Evolutionary conservation across 495 filamentous ascomycete genomes (phyloP), one percentile per base, ranked within the genome.

Genomic region (Baudoinia panamericana): DNA sequence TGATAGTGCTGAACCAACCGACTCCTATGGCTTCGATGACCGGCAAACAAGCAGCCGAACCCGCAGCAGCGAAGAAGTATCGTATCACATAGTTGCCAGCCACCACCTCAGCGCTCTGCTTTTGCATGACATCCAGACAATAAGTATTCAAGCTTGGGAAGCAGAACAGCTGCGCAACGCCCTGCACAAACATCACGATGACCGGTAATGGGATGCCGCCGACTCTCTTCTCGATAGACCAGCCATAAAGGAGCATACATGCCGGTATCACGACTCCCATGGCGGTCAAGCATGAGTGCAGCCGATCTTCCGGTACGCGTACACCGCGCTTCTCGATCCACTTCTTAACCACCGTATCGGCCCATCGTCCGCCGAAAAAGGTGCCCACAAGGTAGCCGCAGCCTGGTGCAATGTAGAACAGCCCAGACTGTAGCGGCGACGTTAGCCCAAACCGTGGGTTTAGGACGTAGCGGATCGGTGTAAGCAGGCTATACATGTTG

Each of bases 331-430:
- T 51, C 15, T 21, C 51, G 43, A 78, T 78, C 60, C 71, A 82
- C 44, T 67, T 68, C 53, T 75, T 72, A 15, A 81, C 76, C 2
- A 67, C 58, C 45, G 70, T 60, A 53, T 84, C 80, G 0, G 80
- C 78, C 63, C 73, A 86, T 6, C 78, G 68, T 0, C 81, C 81
- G 6, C 81, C 80, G 36, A 75, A 59, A 50, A 83, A 75, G 5
- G 78, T 82, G 0, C 80, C 80, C 1, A 71, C 33, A 1, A 85
- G 65, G 46, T 82, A 84, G 0, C 80, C 80, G 39, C 64, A 69
- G 0, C 80, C 80, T 0, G 80, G 80, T 0, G 80, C 79, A 16
- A 85, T 72, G 52, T 80, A 85, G 58, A 85, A 80, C 9, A 84
- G 63, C 0, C 76, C 79, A 3, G 69, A 68, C 48, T 77, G 70